These are phyloP conservation scores for Suhomyces prunicola DNA, from an alignment of 805 yeast species.

Conservation along the genomic window DNA sequence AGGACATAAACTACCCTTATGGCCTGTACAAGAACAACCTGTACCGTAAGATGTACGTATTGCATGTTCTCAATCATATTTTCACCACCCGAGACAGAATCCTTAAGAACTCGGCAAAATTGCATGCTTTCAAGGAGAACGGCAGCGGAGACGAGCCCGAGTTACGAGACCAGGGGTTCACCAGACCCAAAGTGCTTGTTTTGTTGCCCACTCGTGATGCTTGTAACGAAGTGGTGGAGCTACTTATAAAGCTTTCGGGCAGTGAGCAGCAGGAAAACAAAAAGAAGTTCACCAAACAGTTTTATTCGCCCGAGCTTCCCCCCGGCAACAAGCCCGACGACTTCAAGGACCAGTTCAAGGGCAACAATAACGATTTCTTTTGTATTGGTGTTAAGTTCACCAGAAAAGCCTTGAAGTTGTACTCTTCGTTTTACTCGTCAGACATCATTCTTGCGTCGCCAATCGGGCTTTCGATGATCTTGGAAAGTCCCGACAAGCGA, in stretches of 20 bases:
- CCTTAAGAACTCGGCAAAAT: slow-evolving; percentile 66
- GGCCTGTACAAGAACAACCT: slow-evolving; percentile 46
- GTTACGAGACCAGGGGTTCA: slow-evolving; percentile 89
- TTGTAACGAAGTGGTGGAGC: slow-evolving; percentile 65
- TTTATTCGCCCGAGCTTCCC: slow-evolving; percentile 48
- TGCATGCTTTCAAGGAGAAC: slow-evolving; percentile 42
- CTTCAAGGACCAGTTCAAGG: slow-evolving; percentile 74
- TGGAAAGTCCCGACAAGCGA: slow-evolving; percentile 56
- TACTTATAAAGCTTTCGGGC: slow-evolving; percentile 60
- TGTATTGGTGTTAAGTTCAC: slow-evolving; percentile 89
- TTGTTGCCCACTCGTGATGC: slow-evolving; percentile 80
- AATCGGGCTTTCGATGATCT: slow-evolving; percentile 71
- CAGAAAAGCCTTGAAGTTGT: slow-evolving; percentile 79
- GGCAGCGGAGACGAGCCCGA: slow-evolving; percentile 47
- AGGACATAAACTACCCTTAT: slow-evolving; percentile 65
- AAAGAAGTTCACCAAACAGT: slow-evolving; percentile 70
- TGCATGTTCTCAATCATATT: slow-evolving; percentile 81
- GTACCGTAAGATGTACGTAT: slow-evolving; percentile 59
- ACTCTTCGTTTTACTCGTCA: slow-evolving; percentile 76
- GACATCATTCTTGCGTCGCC: slow-evolving; percentile 92
- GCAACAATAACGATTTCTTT: slow-evolving; percentile 89
- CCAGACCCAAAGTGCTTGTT: slow-evolving; percentile 84
- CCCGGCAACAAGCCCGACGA: slow-evolving; percentile 73
- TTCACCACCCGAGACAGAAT: slow-evolving; percentile 85
- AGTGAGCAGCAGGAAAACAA: slow-evolving; percentile 77